Conservation (phyloP, 441 rosid species). For the Populus hybrid region DNA sequence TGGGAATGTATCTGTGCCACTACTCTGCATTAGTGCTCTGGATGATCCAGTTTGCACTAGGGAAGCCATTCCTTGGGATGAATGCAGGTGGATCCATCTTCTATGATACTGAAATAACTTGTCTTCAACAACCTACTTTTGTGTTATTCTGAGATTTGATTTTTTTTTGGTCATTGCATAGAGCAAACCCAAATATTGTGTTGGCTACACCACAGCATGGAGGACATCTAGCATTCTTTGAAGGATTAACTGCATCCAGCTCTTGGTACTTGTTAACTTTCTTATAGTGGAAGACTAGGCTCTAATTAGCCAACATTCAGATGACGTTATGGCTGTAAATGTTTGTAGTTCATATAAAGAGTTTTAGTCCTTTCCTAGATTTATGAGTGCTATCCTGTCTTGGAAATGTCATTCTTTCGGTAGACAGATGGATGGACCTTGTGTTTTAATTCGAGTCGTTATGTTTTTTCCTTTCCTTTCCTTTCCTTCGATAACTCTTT, state of each 20-base stretch:
- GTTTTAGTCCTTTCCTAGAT: background rate
- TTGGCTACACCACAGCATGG: conserved; percentile 73
- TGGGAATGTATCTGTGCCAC: conserved; percentile 62
- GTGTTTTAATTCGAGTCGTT: background rate
- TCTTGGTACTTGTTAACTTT: conserved; percentile 47
- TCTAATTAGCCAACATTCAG: background rate
- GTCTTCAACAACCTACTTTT: background rate
- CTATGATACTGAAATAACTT: conserved; percentile 1
- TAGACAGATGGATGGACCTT: background rate
- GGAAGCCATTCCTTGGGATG: conserved; percentile 98
- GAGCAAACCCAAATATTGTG: conserved; percentile 73
- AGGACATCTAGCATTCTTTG: conserved; percentile 86
- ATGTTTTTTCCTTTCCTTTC: background rate
- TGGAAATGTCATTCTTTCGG: background rate
- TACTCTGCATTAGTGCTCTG: conserved; percentile 81
- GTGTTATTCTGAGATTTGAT: conserved; percentile 4
- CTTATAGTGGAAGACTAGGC: background rate
- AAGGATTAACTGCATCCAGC: conserved; percentile 65
- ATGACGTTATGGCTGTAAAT: background rate
- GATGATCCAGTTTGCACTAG: conserved; percentile 88
- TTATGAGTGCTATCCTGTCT: too few relatives aligned
- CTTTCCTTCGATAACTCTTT: background rate
- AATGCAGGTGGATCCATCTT: conserved; percentile 63
- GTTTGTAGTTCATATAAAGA: background rate
- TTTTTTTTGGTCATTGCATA: conserved; percentile 23